phyloP scores from a whole-genome alignment of 2,329 filamentous ascomycete genomes.

The Neofusicoccum laricinum region DNA sequence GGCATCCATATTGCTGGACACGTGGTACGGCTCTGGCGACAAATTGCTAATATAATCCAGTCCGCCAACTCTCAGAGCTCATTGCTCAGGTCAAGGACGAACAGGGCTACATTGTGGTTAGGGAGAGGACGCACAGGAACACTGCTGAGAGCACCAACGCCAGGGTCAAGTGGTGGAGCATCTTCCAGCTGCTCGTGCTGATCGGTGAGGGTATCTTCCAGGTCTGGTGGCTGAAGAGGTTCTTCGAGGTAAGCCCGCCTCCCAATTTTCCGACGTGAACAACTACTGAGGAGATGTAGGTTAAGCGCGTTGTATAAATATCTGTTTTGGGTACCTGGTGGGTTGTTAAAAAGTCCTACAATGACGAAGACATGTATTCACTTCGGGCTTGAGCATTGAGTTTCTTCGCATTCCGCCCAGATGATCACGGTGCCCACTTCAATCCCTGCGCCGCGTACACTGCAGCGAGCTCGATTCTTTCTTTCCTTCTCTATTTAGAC shows the following conservation, averaged over 20 bases:
- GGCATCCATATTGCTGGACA: constrained; percentile 10
- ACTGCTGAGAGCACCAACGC: constrained; percentile 98
- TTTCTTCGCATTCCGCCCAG: not conserved
- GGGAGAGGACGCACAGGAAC: constrained; percentile 91
- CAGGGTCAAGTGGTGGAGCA: constrained; percentile 99
- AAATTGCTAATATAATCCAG: constrained; percentile 44
- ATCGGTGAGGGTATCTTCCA: constrained; percentile 94
- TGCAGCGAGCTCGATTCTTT: too few species aligned
- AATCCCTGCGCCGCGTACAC: not conserved
- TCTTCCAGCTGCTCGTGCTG: constrained; percentile 89
- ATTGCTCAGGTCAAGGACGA: constrained; percentile 94
- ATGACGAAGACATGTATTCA: constrained; percentile 13
- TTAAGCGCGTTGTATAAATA: constrained; percentile 61
- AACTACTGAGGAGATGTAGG: constrained; percentile 38
- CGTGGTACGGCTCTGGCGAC: not conserved
- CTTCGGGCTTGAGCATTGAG: not conserved
- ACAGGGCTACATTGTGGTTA: constrained; percentile 92
- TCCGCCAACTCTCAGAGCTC: constrained; percentile 78
- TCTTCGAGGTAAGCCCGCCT: constrained; percentile 71
- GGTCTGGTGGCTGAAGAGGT: constrained; percentile 98
- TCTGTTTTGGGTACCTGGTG: not conserved
- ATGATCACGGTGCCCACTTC: not conserved
- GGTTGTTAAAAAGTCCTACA: constrained; percentile 5
- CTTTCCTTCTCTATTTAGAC: too few species aligned
- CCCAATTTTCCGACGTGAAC: constrained; percentile 7